Evolutionary conservation across 805 yeast genomes (phyloP), one percentile per base, ranked within the genome.

Genomic region (Ogataea glucozyma): DNA sequence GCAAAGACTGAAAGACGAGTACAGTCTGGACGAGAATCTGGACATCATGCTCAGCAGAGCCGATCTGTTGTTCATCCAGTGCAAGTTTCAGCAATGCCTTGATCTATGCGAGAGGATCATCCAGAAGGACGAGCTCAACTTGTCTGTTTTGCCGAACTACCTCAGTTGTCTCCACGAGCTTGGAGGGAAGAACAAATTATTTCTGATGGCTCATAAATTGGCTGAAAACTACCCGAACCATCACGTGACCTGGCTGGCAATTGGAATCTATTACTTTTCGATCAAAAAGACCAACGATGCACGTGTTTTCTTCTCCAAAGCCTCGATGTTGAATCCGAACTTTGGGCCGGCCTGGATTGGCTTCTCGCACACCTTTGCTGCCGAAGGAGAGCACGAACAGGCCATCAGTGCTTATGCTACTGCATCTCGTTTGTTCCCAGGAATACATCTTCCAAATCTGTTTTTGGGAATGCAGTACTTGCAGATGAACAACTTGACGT

Each of bases 331-430:
- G 47, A 85, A 88, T 56, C 95, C 99, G 3, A 86, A 83, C 52
- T 89, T 87, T 67, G 95, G 93, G 0, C 91, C 87, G 40, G 96
- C 98, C 1, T 93, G 99, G 99, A 81, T 93, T 24, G 99, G 97
- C 2, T 93, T 93, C 68, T 98, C 98, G 1, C 98, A 91, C 58
- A 90, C 98, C 0, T 93, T 90, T 75, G 97, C 97, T 0, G 83
- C 87, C 3, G 99, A 93, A 62, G 95, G 97, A n/a, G 99, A 93
- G 64, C 97, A 93, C 62, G 99, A 93, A 62, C 98, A 93, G 64
- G 98, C 98, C 1, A 85, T 93, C 17, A 85, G 97, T 43, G 98
- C 98, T 0, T 93, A 90, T 64, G 90, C 98, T 1, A 90, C 96
- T 10, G 97, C 97, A 0, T 88, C 96, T 1, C 71, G 97, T 48